These are phyloP conservation scores for Pseudogymnoascus sp. DNA, from an alignment of 2,329 filamentous ascomycete species.

Conservation along the genomic window DNA sequence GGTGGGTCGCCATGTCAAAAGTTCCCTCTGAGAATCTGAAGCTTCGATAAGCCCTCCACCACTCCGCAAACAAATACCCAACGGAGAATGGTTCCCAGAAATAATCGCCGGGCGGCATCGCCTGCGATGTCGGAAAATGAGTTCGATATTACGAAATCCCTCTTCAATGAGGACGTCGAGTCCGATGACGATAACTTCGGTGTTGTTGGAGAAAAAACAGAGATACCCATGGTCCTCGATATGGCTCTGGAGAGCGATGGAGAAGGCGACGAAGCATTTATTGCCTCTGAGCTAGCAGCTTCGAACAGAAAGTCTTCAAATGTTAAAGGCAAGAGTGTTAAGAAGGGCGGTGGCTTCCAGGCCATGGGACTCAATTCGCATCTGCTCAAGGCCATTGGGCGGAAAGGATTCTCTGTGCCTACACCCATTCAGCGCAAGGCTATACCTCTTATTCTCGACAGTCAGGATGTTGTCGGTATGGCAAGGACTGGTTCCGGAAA, in stretches of 20 bases:
- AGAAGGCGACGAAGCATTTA: conserved; percentile 78
- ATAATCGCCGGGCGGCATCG: conserved; percentile 57
- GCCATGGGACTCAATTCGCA: conserved; percentile 82
- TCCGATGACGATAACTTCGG: conserved; percentile 36
- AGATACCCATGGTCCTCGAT: conserved; percentile 42
- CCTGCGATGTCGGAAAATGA: conserved; percentile 83
- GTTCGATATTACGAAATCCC: conserved; percentile 75
- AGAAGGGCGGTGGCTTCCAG: conserved; percentile 96
- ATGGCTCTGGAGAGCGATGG: conserved; percentile 45
- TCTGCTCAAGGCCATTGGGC: conserved; percentile 80
- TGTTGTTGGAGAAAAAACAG: conserved; percentile 23
- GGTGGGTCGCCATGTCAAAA: conserved; percentile 8
- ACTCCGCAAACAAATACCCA: conserved; percentile 4
- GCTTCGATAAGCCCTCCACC: conserved; percentile 7
- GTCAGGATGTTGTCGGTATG: conserved; percentile 97
- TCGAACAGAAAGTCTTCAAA: conserved; percentile 80
- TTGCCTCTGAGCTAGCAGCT: conserved; percentile 76
- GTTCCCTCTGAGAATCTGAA: conserved; percentile 6
- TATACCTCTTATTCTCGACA: conserved; percentile 81
- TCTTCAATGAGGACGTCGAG: conserved; percentile 57
- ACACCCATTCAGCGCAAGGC: conserved; percentile 97
- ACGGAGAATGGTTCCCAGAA: conserved; percentile 8
- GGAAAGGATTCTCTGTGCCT: conserved; percentile 92
- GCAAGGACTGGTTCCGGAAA: conserved; percentile 97
- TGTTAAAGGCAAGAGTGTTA: conserved; percentile 74